A percentile compares a stretch with the other conserved stretches of the same genome.
Evolutionary conservation across 2,329 filamentous ascomycete genomes (phyloP).

Genomic region (Aspergillus quadrilineatus): DNA sequence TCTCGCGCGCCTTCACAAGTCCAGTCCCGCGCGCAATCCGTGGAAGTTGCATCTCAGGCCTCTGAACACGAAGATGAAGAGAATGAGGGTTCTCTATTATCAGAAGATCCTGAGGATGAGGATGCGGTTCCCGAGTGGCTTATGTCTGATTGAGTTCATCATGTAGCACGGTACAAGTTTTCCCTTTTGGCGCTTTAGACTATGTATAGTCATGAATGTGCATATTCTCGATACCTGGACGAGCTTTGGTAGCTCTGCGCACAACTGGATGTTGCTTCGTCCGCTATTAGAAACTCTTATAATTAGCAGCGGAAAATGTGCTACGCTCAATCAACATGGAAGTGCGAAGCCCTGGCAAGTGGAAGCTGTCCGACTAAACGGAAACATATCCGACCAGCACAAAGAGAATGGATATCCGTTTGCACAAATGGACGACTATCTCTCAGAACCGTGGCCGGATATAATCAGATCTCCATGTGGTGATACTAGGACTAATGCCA

Average conservation of each 20-base stretch:
- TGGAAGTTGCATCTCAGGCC: slow-evolving; percentile 8
- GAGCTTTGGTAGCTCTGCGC: too few species aligned
- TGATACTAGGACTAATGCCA: neutral
- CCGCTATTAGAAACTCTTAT: too few species aligned
- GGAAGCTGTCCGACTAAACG: too few species aligned
- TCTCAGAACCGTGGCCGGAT: neutral
- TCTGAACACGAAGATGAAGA: slow-evolving; percentile 23
- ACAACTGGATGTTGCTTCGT: too few species aligned
- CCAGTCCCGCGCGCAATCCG: slow-evolving; percentile 13
- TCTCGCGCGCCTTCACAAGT: slow-evolving; percentile 21
- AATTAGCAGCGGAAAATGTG: too few species aligned
- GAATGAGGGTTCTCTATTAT: slow-evolving; percentile 53
- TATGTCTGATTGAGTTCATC: slow-evolving; percentile 33
- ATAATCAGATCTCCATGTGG: neutral
- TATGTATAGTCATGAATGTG: too few species aligned
- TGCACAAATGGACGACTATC: neutral
- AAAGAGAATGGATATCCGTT: neutral
- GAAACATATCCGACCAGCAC: neutral
- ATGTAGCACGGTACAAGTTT: neutral
- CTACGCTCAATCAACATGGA: too few species aligned
- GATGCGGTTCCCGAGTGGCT: slow-evolving; percentile 67
- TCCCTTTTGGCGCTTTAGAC: neutral
- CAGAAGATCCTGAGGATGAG: slow-evolving; percentile 64
- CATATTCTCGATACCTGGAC: too few species aligned
- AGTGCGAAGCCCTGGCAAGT: too few species aligned